Evolutionary conservation across 441 rosid genomes (phyloP), one percentile per base, ranked within the genome.

Genomic region (Hypseocharis bilobata): DNA sequence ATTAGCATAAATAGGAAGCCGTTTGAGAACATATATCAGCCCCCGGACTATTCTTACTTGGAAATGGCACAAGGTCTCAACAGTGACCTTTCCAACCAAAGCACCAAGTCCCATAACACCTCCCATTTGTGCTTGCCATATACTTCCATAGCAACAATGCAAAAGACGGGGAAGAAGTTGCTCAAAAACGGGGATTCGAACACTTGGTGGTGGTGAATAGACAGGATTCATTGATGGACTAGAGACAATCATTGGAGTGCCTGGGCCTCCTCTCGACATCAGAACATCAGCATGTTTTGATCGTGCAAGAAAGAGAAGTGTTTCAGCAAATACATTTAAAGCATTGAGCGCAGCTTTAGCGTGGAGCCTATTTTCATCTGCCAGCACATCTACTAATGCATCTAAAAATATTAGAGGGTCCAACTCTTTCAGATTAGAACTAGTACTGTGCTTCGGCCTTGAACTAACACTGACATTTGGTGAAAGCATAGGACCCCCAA

Each of bases 121-220:
- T 65, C 99, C 99, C 88, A 94, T 91, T 70, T 91, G 98, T 59
- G 99, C 87, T 80, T 94, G 96, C 99, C 99, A 94, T 64, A 88
- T 82, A 68, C 82, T 91, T 68, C 97, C 94, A 79, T 88, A 91
- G 76, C 98, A 94, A 79, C 96, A 88, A 80, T 91, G 99, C 75
- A 94, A 75, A 74, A 94, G 87, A 34, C 98, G 96, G 65, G 96
- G 98, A 62, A 94, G 78, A 78, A 94, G 94, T 76, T 94, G 98
- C 84, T 91, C 99, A 81, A 94, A 91, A 71, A 91, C 92, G 65
- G 96, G 98, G 72, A 94, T 83, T 22, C 83, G 84, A 67, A 89
- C 86, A 74, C 96, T 94, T 60, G 96, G 86, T 19, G 96, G 91
- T 55, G 99, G 94, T 47, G 98, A 89, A 82, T 85, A 89, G 65